phyloP scores from a whole-genome alignment of 768 basidiomycete genomes.

The Tricholoma matsutake region DNA sequence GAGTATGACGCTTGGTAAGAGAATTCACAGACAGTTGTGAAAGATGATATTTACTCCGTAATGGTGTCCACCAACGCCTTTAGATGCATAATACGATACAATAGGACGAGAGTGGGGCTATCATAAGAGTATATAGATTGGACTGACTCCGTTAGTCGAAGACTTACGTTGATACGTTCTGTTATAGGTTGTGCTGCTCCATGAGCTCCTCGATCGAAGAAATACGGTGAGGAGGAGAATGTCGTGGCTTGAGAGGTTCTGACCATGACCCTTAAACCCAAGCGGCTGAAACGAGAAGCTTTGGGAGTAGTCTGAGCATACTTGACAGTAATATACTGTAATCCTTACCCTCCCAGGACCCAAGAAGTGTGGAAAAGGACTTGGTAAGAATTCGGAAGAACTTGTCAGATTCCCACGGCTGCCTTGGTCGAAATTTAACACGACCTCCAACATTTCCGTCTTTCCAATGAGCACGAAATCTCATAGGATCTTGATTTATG shows the following conservation, averaged over 20 bases:
- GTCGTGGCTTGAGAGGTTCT: slow-evolving; percentile 50
- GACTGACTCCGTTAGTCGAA: neutral
- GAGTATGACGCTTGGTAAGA: neutral
- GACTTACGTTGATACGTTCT: slow-evolving; percentile 71
- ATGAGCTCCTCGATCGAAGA: slow-evolving; percentile 68
- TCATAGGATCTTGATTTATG: neutral
- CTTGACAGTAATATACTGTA: neutral
- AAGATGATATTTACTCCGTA: slow-evolving; percentile 73
- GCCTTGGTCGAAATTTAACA: too few relatives aligned
- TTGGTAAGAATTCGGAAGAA: too few relatives aligned
- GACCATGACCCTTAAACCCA: slow-evolving; percentile 30
- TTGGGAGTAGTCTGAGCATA: neutral
- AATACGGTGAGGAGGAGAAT: slow-evolving; percentile 73
- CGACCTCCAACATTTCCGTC: neutral
- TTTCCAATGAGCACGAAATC: neutral
- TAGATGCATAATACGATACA: slow-evolving; percentile 96
- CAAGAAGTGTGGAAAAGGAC: neutral
- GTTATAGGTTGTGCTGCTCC: slow-evolving; percentile 77
- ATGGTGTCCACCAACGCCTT: slow-evolving; percentile 91
- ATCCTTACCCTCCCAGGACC: neutral
- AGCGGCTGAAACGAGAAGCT: neutral
- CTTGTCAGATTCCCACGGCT: neutral
- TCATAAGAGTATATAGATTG: neutral
- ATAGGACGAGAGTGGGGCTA: slow-evolving; percentile 82
- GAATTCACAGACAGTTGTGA: neutral